These are phyloP conservation scores for Boletus vermiculosoides DNA, from an alignment of 768 basidiomycete genomes.

Conservation along the genomic window DNA sequence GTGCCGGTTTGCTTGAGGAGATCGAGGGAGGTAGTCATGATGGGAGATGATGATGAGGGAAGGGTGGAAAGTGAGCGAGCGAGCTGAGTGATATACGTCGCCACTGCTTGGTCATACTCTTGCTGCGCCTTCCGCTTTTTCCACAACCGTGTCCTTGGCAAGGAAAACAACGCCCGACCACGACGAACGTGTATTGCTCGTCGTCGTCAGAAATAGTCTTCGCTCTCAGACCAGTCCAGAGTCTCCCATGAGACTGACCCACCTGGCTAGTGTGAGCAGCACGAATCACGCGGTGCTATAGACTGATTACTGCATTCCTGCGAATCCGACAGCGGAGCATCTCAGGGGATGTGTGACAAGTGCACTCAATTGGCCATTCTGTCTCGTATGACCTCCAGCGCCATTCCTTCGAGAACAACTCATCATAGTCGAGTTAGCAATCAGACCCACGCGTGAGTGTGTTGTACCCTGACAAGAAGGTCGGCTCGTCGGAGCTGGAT, in stretches of 20 bases:
- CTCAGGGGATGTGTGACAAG: conserved; percentile 15
- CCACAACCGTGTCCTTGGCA: conserved; percentile 21
- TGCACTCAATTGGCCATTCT: conserved; percentile 1
- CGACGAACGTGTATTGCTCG: conserved; percentile 4
- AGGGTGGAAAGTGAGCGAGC: not conserved
- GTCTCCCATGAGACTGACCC: not conserved
- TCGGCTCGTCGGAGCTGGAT: not conserved
- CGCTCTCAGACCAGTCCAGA: conserved; percentile 3
- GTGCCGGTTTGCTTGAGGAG: conserved; percentile 89
- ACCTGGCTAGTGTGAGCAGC: too few relatives aligned
- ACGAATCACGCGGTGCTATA: not conserved
- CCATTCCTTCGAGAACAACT: not conserved
- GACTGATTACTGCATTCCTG: not conserved
- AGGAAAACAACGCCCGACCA: not conserved
- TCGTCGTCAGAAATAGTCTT: conserved; percentile 11
- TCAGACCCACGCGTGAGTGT: not conserved
- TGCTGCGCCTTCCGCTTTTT: conserved; percentile 1
- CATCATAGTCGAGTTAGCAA: not conserved
- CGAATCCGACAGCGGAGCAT: conserved; percentile 6
- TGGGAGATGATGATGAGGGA: conserved; percentile 30
- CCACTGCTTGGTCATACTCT: conserved; percentile 21
- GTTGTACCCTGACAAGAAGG: not conserved
- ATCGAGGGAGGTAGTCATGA: conserved; percentile 80
- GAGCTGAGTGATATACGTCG: conserved; percentile 21
- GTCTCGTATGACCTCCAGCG: not conserved